Percentiles rank a stretch among this genome's conserved stretches.
phyloP scores from a whole-genome alignment of 371 early-diverging fungal genomes.

The Lichtheimia ornata region DNA sequence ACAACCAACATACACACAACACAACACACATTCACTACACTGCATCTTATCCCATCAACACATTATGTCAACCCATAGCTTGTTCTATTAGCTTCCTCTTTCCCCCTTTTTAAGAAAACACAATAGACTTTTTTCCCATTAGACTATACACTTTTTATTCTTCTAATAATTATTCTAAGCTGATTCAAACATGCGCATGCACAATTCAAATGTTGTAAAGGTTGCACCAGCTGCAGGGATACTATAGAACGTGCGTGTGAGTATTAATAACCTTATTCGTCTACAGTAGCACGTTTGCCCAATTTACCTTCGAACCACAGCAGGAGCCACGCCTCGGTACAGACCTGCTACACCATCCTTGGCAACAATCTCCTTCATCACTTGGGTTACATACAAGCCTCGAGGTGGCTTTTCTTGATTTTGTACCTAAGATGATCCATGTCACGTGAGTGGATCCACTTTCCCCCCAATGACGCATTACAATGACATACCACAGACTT shows the following conservation, averaged over 20 bases:
- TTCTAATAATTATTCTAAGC: not conserved
- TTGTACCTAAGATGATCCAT: conserved; percentile 45
- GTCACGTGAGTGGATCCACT: too few species aligned
- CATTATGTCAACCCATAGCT: not conserved
- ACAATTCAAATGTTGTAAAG: conserved; percentile 77
- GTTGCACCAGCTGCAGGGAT: conserved; percentile 79
- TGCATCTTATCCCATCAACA: too few species aligned
- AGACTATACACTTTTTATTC: conserved; percentile 1
- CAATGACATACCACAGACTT: conserved; percentile 68
- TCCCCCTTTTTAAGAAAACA: not conserved
- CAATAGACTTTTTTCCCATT: too few species aligned
- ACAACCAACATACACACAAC: too few species aligned
- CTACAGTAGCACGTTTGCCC: not conserved
- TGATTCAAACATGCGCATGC: conserved; percentile 50
- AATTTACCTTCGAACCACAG: conserved; percentile 43
- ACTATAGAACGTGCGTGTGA: conserved; percentile 22
- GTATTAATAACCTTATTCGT: not conserved
- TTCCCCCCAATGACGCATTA: not conserved
- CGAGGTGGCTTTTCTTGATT: conserved; percentile 60
- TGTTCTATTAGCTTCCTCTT: not conserved
- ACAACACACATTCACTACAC: too few species aligned
- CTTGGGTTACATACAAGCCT: conserved; percentile 60
- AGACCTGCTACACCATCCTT: conserved; percentile 58
- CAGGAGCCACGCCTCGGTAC: conserved; percentile 68
- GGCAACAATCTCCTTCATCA: conserved; percentile 52